A percentile compares a stretch with the other conserved stretches of the same genome.
Evolutionary conservation across 2,329 filamentous ascomycete species (phyloP).

Genomic region (Moelleriella libera): DNA sequence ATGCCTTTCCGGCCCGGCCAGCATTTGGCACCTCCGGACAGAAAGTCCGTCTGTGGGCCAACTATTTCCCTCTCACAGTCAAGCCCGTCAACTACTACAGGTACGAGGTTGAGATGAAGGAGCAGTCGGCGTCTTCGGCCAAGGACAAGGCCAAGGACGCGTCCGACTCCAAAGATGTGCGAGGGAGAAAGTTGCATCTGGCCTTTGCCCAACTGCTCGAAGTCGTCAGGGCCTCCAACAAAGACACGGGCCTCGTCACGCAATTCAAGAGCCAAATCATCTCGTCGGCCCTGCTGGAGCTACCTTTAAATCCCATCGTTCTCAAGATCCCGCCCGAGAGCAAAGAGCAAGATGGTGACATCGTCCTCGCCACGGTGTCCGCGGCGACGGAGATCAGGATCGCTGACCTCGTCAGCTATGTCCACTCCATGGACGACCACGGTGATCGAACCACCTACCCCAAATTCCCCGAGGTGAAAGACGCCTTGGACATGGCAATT

Average conservation of each 20-base stretch:
- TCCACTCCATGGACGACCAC: conserved; percentile 25
- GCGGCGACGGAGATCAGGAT: conserved; percentile 23
- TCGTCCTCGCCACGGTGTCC: conserved; percentile 26
- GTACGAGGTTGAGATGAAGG: conserved; percentile 27
- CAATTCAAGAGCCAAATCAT: conserved; percentile 38
- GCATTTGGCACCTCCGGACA: conserved; percentile 31
- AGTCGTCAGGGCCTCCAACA: conserved; percentile 16
- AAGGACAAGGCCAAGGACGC: conserved; percentile 6
- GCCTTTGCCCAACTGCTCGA: conserved; percentile 24
- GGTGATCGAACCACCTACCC: conserved; percentile 26
- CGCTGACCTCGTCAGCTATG: conserved; percentile 26
- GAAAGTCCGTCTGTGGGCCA: conserved; percentile 33
- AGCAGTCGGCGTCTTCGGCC: conserved; percentile 1
- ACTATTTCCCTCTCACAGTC: conserved; percentile 34
- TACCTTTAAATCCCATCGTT: conserved; percentile 18
- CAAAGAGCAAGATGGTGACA: conserved; percentile 15
- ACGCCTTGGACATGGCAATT: conserved; percentile 38
- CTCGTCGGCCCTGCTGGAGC: conserved; percentile 19
- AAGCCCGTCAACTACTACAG: conserved; percentile 23
- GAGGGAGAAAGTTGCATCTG: conserved; percentile 27
- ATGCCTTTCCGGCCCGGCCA: conserved; percentile 31
- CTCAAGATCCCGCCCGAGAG: conserved; percentile 20
- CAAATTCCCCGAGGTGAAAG: conserved; percentile 31
- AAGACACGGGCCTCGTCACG: conserved; percentile 22
- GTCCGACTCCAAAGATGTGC: conserved; percentile 15